Evolutionary conservation across 2,329 filamentous ascomycete species (phyloP).

Genomic region (Ambrosiella xylebori): DNA sequence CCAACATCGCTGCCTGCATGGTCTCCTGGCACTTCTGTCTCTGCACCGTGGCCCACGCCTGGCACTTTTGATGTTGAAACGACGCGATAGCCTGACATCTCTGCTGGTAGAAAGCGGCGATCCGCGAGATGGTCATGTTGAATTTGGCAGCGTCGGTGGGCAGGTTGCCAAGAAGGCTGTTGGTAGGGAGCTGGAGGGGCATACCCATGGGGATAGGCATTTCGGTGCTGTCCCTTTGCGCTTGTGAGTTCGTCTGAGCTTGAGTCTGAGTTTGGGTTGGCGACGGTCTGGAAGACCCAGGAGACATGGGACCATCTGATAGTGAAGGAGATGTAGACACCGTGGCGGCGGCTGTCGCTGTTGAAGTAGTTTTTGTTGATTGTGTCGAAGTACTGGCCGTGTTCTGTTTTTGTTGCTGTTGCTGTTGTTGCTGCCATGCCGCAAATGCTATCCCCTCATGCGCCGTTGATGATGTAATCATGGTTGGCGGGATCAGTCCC

Average conservation of each 20-base stretch:
- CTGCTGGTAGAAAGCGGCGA: slow-evolving; percentile 32
- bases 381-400: neutral
- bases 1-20: slow-evolving; percentile 31
- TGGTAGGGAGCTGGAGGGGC: slow-evolving; percentile 6
- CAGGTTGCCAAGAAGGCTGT: slow-evolving; percentile 2
- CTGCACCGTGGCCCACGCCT: slow-evolving; percentile 30
- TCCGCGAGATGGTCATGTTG: slow-evolving; percentile 29
- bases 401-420: neutral
- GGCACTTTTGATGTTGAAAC: slow-evolving; percentile 30
- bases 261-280: neutral
- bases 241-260: neutral
- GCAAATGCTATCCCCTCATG: neutral
- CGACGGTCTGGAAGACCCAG: neutral
- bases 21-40: slow-evolving; percentile 31
- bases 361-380: neutral
- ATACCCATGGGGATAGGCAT: neutral
- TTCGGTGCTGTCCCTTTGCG: neutral
- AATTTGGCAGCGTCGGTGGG: slow-evolving; percentile 20
- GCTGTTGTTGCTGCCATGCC: neutral
- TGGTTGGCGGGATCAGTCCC: slow-evolving; percentile 3
- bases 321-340: neutral
- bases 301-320: neutral
- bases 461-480: neutral
- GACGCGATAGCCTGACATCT: slow-evolving; percentile 29
- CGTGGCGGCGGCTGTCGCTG: neutral